A percentile compares a stretch with the other conserved stretches of the same genome.
Conservation (phyloP, 2,329 filamentous ascomycete genomes). For the Pseudogymnoascus sp. region DNA sequence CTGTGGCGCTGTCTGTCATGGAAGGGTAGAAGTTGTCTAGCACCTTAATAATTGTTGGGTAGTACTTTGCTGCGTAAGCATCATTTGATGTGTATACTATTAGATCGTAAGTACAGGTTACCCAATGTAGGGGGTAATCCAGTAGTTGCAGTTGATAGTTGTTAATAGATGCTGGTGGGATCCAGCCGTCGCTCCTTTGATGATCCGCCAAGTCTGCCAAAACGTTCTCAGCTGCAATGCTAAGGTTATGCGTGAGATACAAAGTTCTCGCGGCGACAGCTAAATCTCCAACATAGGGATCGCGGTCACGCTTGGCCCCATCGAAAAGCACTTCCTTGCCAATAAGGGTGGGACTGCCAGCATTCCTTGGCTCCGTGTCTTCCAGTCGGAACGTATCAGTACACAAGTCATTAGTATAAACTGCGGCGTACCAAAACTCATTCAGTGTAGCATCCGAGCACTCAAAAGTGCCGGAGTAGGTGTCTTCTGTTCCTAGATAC, state of each 20-base stretch:
- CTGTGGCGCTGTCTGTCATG: slow-evolving; percentile 32
- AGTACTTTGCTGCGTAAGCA: slow-evolving; percentile 35
- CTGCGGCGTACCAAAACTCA: slow-evolving; percentile 45
- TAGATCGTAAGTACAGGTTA: slow-evolving; percentile 39
- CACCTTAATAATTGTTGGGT: slow-evolving; percentile 31
- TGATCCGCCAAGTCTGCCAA: slow-evolving; percentile 41
- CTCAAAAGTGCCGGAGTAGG: slow-evolving; percentile 43
- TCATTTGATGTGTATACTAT: slow-evolving; percentile 42
- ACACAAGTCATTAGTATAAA: slow-evolving; percentile 43
- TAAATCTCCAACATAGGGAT: slow-evolving; percentile 45
- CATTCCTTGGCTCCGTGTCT: slow-evolving; percentile 40
- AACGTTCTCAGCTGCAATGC: slow-evolving; percentile 36
- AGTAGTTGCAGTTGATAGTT: slow-evolving; percentile 41
- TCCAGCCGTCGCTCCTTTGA: slow-evolving; percentile 44
- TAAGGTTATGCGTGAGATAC: slow-evolving; percentile 38
- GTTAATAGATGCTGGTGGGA: slow-evolving; percentile 38
- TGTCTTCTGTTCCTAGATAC: slow-evolving; percentile 39
- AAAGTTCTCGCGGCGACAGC: slow-evolving; percentile 40
- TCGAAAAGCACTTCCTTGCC: slow-evolving; percentile 41
- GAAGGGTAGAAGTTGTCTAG: slow-evolving; percentile 40
- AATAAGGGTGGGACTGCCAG: slow-evolving; percentile 34
- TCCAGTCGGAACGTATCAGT: slow-evolving; percentile 39
- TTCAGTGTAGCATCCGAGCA: slow-evolving; percentile 41
- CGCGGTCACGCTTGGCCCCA: slow-evolving; percentile 43
- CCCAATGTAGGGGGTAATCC: slow-evolving; percentile 47